Base-by-base conservation (phyloP, 2,329 filamentous ascomycete species). In the Arthrobotrys sphaeroides region DNA sequence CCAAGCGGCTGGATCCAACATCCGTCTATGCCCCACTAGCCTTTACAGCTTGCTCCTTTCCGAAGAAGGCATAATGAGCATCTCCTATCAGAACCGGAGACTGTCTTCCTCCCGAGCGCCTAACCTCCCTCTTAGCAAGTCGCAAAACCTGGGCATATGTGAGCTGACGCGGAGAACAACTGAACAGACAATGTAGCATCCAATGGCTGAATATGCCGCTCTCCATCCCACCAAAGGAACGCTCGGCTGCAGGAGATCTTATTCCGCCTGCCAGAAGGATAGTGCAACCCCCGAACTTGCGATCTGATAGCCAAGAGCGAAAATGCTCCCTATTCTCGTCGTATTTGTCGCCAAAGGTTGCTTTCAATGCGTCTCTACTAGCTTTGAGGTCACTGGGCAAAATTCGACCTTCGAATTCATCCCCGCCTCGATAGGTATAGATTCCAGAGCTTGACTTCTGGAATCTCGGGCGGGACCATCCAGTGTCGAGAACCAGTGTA, bases 401-500 rank as follows among this genome's bases (percentile, higher is more conserved):
- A 1, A 59, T 26, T 1, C 18, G n/a, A 24, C 42, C 16, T 9
- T 59, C 53, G 13, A 20, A 36, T 6, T 20, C n/a, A 5, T 6
- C n/a, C 5, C 1, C 13, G 1, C 3, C 12, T 10, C 53, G 33
- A n/a, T 10, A 9, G 3, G 42, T 24, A 22, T 62, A 42, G 2
- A 20, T 36, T 38, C 5, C n/a, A 3, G 38, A 31, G 1, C 9
- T 47, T 3, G n/a, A n/a, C n/a, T n/a, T n/a, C n/a, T 49, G 42
- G 20, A 57, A 9, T 1, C 72, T 64, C 22, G 42, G 57, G 0
- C 72, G 64, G 1, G 72, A 76, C 18, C 69, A 76, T 31, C 72
- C 69, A 40, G 64, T 68, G 24, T 76, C 72, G 5, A 76, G 64
- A n/a, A 67, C 42, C 18, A 76, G n/a, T 5, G 72, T 65, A n/a